phyloP scores from a whole-genome alignment of 495 filamentous ascomycete genomes.

The Hypoxylon subgilvum region DNA sequence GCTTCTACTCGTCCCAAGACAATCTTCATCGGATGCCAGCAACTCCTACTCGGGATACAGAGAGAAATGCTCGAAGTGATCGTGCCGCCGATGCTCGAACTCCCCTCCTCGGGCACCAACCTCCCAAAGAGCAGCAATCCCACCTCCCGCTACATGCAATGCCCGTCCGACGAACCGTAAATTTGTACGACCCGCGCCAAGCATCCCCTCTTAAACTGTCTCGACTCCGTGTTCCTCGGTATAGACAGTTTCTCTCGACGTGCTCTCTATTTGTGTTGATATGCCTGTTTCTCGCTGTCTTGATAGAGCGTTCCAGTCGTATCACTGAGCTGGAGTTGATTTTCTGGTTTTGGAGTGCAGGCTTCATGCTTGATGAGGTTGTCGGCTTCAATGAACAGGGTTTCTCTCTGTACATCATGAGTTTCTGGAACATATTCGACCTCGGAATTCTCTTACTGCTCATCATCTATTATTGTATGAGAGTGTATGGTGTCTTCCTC shows the following conservation, averaged over 20 bases:
- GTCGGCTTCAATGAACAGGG: constrained; percentile 93
- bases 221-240: constrained; percentile 83
- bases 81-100: constrained; percentile 46
- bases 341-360: constrained; percentile 97
- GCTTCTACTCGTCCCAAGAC: constrained; percentile 86
- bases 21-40: constrained; percentile 68
- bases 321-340: constrained; percentile 83
- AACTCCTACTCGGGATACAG: constrained; percentile 17
- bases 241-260: constrained; percentile 86
- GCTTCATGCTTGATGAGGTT: constrained; percentile 95
- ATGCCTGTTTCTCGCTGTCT: constrained; percentile 79
- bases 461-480: constrained; percentile 84
- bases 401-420: constrained; percentile 93
- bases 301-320: constrained; percentile 67
- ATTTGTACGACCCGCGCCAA: constrained; percentile 87
- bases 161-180: constrained; percentile 72
- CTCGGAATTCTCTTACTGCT: constrained; percentile 85
- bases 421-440: constrained; percentile 95
- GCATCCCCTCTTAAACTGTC: constrained; percentile 91
- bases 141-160: constrained; percentile 43
- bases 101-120: constrained; percentile 51
- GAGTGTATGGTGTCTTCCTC: constrained; percentile 82
- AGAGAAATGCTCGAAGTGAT: constrained; percentile 20
- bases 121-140: constrained; percentile 44
- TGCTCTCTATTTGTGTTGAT: constrained; percentile 81